phyloP scores from a whole-genome alignment of 2,329 filamentous ascomycete species.

The Cladobotryum protrusum region DNA sequence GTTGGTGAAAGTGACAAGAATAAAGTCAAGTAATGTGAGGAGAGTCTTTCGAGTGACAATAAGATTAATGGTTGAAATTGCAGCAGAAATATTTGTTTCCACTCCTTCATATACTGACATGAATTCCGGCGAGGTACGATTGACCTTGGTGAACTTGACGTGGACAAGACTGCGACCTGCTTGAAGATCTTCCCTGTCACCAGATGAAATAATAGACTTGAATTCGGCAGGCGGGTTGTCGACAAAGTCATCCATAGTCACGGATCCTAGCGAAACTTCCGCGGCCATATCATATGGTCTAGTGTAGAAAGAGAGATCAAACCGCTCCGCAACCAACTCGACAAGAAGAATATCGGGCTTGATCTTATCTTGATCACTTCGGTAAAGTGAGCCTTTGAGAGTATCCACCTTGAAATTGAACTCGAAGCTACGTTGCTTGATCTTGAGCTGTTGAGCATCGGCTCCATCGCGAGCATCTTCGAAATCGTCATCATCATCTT shows the following conservation, averaged over 20 bases:
- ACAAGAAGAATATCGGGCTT: conserved; percentile 77
- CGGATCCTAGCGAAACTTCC: conserved; percentile 77
- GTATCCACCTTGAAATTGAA: conserved; percentile 95
- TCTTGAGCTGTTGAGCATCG: conserved; percentile 54
- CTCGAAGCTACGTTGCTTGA: conserved; percentile 89
- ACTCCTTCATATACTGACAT: conserved; percentile 87
- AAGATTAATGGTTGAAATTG: conserved; percentile 91
- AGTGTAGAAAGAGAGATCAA: conserved; percentile 81
- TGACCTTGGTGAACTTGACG: conserved; percentile 85
- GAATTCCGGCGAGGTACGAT: conserved; percentile 86
- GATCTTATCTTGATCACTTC: conserved; percentile 71
- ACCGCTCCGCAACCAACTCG: conserved; percentile 84
- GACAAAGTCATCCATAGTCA: conserved; percentile 92
- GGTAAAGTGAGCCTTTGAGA: conserved; percentile 86
- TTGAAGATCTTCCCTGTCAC: conserved; percentile 62
- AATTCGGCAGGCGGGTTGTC: conserved; percentile 85
- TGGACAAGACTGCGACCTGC: conserved; percentile 77
- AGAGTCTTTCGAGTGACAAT: conserved; percentile 91
- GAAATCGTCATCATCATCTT: conserved; percentile 60
- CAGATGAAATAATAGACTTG: conserved; percentile 93
- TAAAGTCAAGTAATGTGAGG: conserved; percentile 87
- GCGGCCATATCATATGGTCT: conserved; percentile 89
- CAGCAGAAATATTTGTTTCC: conserved; percentile 85
- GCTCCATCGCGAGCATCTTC: conserved; percentile 59
- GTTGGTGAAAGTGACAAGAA: conserved; percentile 81